Evolutionary conservation across 306 rosid species (phyloP), one percentile per base, ranked within the genome.

Genomic region (Quercus suber): DNA sequence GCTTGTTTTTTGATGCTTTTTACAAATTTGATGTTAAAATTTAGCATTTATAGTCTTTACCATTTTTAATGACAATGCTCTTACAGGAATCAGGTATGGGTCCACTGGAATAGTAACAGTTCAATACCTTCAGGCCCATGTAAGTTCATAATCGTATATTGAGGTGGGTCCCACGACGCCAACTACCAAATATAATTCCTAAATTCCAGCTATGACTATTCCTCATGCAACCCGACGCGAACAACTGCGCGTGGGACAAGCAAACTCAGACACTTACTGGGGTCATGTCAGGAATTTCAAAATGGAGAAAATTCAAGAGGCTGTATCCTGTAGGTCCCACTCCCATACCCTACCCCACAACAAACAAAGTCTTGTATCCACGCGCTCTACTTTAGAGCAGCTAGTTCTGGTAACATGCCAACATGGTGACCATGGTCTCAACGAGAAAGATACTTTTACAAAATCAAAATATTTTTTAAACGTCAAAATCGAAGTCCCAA

Each of bases 401-500:
- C 45, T 41, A 41, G 45, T 41, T 41, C 45, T 41, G 45, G 45
- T 8, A 41, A 41, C 45, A 8, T 41, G 45, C 45, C 45, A 7
- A 41, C 45, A 8, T 9, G 11, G 45, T 41, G 45, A 41, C 11
- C 45, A 41, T 37, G 11, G 45, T 41, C 45, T 8, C 67, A 57
- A n/a, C 9, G 63, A 55, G 70, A 79, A 65, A 37, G 8, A 73
- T 70, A 45, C 10, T 27, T 86, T 86, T 17, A n/a, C 58, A 64
- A 71, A 53, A 52, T 33, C 53, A 74, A 61, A 74, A 61, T 55
- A 69, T 68, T 53, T 14, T 68, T 77, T 53, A 10, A 64, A 55
- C 68, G 59, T 83, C 71, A 71, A 3, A 3, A 68, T 71, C 77
- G 45, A 72, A 79, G 74, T 81, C 78, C 87, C 84, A 33, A 81